Conservation (phyloP, 148 eudicot genomes). For the Heliamphora exappendiculata region DNA sequence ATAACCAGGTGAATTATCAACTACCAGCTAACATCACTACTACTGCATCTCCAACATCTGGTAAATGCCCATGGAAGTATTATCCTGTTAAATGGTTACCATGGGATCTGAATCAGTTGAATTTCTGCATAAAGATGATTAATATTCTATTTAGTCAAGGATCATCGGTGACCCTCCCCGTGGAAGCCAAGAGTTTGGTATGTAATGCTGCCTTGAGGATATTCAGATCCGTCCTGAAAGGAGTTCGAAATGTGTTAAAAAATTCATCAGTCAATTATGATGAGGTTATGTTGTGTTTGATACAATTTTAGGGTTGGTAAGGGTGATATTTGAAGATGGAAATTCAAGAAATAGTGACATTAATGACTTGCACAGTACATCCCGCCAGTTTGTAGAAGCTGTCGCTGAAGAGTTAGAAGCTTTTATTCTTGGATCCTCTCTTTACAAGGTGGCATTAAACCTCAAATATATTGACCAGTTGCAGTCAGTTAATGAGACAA, state of each 20-base stretch:
- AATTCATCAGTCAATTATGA: slow-evolving; percentile 35
- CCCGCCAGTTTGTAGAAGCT: slow-evolving; percentile 40
- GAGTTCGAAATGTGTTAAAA: slow-evolving; percentile 33
- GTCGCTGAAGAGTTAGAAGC: slow-evolving; percentile 55
- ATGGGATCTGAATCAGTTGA: slow-evolving; percentile 52
- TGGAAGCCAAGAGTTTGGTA: slow-evolving; percentile 29
- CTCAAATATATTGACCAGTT: slow-evolving; percentile 26
- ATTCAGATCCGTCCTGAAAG: slow-evolving; percentile 52
- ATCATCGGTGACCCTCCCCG: slow-evolving; percentile 17
- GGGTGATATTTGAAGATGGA: slow-evolving; percentile 35
- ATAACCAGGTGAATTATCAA: slow-evolving; percentile 13
- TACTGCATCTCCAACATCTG: slow-evolving; percentile 14
- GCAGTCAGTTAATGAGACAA: slow-evolving; percentile 22
- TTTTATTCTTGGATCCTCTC: slow-evolving; percentile 55
- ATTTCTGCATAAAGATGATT: slow-evolving; percentile 45
- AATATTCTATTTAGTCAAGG: slow-evolving; percentile 31
- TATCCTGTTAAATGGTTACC: slow-evolving; percentile 51
- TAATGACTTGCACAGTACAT: slow-evolving; percentile 19
- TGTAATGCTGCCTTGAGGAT: slow-evolving; percentile 39
- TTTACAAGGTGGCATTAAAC: slow-evolving; percentile 55
- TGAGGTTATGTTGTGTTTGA: slow-evolving; percentile 44
- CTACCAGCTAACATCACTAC: slow-evolving; percentile 15
- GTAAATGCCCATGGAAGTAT: slow-evolving; percentile 33
- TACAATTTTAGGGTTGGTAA: slow-evolving; percentile 35
- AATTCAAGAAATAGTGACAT: slow-evolving; percentile 21